A percentile compares a stretch with the other conserved stretches of the same genome.
Conservation (phyloP, 805 yeast species). For the Candida koratica region DNA sequence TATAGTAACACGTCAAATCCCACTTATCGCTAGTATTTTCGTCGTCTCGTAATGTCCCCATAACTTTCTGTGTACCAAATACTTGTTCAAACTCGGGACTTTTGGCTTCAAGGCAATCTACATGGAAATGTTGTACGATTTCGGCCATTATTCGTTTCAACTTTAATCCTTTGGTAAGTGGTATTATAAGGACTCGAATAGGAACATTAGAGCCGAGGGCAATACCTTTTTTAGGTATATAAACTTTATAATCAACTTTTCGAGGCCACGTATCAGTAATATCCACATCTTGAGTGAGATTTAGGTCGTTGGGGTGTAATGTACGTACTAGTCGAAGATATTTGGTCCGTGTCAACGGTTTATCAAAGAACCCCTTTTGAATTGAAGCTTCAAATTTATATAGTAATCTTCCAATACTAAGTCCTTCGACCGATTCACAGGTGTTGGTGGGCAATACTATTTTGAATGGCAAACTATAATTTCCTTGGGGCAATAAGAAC, state of each 20-base stretch:
- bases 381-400: conserved; percentile 42
- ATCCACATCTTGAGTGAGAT: conserved; percentile 41
- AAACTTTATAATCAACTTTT: conserved; percentile 48
- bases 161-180: conserved; percentile 43
- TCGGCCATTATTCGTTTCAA: conserved; percentile 23
- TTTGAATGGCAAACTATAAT: conserved; percentile 48
- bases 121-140: conserved; percentile 31
- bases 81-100: conserved; percentile 41
- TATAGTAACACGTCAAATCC: conserved; percentile 40
- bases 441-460: conserved; percentile 43
- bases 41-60: conserved; percentile 10
- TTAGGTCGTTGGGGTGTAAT: conserved; percentile 36
- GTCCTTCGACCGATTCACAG: conserved; percentile 51
- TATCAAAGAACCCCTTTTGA: conserved; percentile 42
- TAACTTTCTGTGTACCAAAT: conserved; percentile 23
- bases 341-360: conserved; percentile 29
- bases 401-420: conserved; percentile 38
- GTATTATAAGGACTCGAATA: conserved; percentile 42
- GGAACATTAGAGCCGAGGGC: conserved; percentile 46
- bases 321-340: conserved; percentile 45
- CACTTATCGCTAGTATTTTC: conserved; percentile 37
- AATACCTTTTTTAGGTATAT: conserved; percentile 40
- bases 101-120: conserved; percentile 30
- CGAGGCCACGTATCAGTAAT: conserved; percentile 51
- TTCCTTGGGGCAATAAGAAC: conserved; percentile 47